Evolutionary conservation across 345 rosid genomes (phyloP).

Genomic region (Trapa incisa): DNA sequence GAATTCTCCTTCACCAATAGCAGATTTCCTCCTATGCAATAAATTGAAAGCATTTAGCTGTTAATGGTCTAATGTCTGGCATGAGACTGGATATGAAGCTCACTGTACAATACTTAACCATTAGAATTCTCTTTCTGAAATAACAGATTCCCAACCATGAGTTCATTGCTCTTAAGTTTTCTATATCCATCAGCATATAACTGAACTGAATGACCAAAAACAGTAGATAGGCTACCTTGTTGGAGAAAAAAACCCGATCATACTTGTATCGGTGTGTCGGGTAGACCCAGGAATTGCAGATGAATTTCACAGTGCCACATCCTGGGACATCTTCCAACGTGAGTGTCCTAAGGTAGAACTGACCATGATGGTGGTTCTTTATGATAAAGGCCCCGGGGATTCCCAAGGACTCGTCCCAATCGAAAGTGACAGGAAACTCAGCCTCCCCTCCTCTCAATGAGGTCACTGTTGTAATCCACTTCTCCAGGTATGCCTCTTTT

Average conservation of each 20-base stretch:
- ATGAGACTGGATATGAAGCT: neutral
- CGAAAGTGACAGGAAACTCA: slow-evolving; percentile 7
- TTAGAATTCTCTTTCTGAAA: neutral
- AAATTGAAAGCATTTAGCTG: neutral
- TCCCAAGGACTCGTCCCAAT: slow-evolving; percentile 10
- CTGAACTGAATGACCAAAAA: neutral
- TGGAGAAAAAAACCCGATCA: slow-evolving; percentile 14
- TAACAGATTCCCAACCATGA: neutral
- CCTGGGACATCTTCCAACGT: slow-evolving; percentile 5
- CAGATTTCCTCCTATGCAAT: neutral
- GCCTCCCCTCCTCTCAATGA: slow-evolving; percentile 9
- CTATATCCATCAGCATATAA: neutral
- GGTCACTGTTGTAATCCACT: slow-evolving; percentile 7
- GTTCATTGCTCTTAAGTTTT: neutral
- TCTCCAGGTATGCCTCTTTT: slow-evolving; percentile 9
- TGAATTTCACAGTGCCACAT: slow-evolving; percentile 4
- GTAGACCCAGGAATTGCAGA: slow-evolving; percentile 18
- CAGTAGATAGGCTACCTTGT: slow-evolving; percentile 8
- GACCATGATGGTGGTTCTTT: slow-evolving; percentile 9
- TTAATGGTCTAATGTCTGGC: neutral
- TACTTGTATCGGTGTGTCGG: slow-evolving; percentile 9
- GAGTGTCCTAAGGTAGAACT: slow-evolving; percentile 12
- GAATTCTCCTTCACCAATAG: neutral
- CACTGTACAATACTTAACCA: neutral
- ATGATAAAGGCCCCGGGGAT: slow-evolving; percentile 7